Percentiles rank a stretch among this genome's conserved stretches.
These are phyloP conservation scores for Neurospora africana DNA, from an alignment of 495 filamentous ascomycete genomes.

Conservation along the genomic window DNA sequence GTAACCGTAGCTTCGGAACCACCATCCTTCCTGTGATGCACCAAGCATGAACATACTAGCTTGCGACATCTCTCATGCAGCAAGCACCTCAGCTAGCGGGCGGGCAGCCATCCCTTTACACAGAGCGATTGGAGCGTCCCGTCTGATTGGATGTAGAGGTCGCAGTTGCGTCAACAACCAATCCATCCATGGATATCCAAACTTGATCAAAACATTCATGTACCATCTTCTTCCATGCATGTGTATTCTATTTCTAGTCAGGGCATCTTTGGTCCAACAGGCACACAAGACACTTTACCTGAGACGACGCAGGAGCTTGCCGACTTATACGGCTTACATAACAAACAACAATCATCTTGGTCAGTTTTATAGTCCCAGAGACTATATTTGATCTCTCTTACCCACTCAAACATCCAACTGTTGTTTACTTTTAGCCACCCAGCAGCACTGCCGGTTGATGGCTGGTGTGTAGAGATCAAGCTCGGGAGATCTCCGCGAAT, in stretches of 20 bases:
- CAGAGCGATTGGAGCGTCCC: not conserved
- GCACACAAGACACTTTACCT: not conserved
- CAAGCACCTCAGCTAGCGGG: too few species aligned
- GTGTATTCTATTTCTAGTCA: not conserved
- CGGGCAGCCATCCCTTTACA: not conserved
- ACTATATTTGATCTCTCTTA: not conserved
- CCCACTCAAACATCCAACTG: not conserved
- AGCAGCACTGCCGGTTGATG: not conserved
- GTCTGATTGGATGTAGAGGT: too few species aligned
- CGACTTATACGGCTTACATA: not conserved
- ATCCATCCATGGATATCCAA: not conserved
- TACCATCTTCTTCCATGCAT: not conserved
- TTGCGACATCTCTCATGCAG: not conserved
- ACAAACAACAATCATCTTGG: not conserved
- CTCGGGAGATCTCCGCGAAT: not conserved
- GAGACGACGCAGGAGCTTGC: not conserved
- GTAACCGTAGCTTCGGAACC: not conserved
- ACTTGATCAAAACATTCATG: not conserved
- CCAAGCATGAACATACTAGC: not conserved
- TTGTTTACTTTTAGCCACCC: not conserved
- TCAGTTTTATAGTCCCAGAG: not conserved
- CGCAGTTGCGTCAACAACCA: not conserved
- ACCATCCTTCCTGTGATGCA: not conserved
- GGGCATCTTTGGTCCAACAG: not conserved
- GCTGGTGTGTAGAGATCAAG: not conserved